phyloP scores from a whole-genome alignment of 2,329 filamentous ascomycete genomes.

The Macrophomina phaseolina region DNA sequence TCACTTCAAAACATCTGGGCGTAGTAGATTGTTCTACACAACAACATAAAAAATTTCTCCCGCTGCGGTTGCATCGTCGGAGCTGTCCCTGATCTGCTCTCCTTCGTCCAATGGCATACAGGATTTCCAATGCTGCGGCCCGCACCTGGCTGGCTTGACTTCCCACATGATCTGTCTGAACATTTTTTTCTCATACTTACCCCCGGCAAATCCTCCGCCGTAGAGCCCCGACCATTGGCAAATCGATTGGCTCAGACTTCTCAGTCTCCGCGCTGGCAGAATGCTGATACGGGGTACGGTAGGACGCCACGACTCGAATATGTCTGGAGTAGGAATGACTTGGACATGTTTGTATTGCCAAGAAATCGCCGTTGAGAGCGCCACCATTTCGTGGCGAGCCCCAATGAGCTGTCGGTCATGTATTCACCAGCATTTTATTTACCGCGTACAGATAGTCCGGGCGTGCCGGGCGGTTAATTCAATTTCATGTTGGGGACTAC shows the following conservation, averaged over 20 bases:
- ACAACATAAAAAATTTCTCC: neutral
- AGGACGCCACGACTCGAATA: neutral
- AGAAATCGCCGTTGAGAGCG: neutral
- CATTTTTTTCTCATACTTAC: neutral
- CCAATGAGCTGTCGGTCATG: neutral
- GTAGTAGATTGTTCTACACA: neutral
- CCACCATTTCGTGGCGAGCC: neutral
- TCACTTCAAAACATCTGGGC: neutral
- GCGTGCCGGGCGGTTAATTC: neutral
- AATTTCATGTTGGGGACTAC: neutral
- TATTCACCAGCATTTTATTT: no score
- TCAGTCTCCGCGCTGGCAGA: neutral
- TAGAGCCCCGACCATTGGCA: neutral
- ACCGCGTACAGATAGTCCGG: neutral
- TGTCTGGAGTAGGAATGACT: neutral
- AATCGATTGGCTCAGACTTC: neutral
- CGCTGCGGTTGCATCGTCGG: neutral
- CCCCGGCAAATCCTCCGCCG: conserved; percentile 2
- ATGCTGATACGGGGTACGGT: neutral
- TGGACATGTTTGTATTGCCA: neutral
- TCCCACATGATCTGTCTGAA: neutral
- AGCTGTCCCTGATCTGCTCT: neutral
- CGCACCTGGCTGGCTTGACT: neutral
- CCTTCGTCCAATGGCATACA: conserved; percentile 1
- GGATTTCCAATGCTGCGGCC: conserved; percentile 9